phyloP scores from a whole-genome alignment of 371 early-diverging fungal genomes.

The Apophysomyces sp. region DNA sequence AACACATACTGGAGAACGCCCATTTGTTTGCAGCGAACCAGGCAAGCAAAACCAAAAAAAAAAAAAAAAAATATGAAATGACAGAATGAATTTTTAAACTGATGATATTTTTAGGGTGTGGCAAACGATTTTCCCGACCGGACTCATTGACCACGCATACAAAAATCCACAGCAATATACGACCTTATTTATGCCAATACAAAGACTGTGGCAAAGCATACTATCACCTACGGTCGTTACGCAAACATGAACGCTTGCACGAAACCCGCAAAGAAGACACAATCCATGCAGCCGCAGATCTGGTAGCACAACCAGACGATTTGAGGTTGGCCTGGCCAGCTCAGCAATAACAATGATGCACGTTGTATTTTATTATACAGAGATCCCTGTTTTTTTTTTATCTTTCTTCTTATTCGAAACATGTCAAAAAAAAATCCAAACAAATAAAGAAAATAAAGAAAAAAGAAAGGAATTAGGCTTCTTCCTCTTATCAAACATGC shows the following conservation, averaged over 20 bases:
- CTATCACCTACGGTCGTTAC: slow-evolving; percentile 21
- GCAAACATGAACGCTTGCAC: slow-evolving; percentile 23
- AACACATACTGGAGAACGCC: slow-evolving; percentile 84
- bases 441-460: too few relatives aligned
- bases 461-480: too few relatives aligned
- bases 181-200: slow-evolving; percentile 45
- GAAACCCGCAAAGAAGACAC: neutral
- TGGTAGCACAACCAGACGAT: neutral
- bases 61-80: too few relatives aligned
- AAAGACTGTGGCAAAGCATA: slow-evolving; percentile 22
- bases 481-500: too few relatives aligned
- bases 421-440: too few relatives aligned
- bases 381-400: too few relatives aligned
- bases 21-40: slow-evolving; percentile 49
- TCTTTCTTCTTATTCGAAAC: neutral
- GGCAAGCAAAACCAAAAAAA: too few relatives aligned
- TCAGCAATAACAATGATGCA: neutral
- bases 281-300: neutral
- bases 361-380: neutral
- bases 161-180: slow-evolving; percentile 80
- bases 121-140: slow-evolving; percentile 83
- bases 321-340: neutral
- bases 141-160: slow-evolving; percentile 88
- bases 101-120: slow-evolving; percentile 51
- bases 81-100: too few relatives aligned